Evolutionary conservation across 2,329 filamentous ascomycete species (phyloP), one percentile per base, ranked within the genome.

Genomic region (Apiospora phragmitis): DNA sequence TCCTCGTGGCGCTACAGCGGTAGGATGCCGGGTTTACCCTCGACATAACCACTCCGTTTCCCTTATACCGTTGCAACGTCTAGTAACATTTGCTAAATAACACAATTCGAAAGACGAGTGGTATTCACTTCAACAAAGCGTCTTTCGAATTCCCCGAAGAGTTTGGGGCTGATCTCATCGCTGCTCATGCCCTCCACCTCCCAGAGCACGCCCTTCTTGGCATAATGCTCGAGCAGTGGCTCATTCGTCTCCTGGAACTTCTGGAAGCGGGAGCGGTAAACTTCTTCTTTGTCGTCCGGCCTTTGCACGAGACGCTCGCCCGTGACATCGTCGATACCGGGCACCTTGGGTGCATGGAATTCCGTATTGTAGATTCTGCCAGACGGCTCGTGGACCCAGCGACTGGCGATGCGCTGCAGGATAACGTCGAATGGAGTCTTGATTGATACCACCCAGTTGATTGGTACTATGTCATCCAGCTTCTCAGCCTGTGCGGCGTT

Each of bases 311-410:
- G 86, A 29, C 88, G 85, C 80, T 99, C 96, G 21, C 96, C 96
- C 0, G 96, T 99, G 66, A 98, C 79, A 80, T 99, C 96, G 81
- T 99, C 96, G 75, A 87, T 89, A 35, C 96, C 95, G 0, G 90
- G 83, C 1, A 95, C 90, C 74, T 91, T 92, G 0, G 96, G 96
- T 9, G 93, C 88, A 79, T 98, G 94, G 85, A 97, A 99, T 0
- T 91, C 91, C 2, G 94, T 97, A 81, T 99, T 99, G 86, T 99
- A 99, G 21, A 98, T 92, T 38, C 96, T 89, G 1, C 96, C 96
- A 0, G 94, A 97, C 0, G 94, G 91, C 77, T 93, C 93, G 82
- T 99, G 96, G 51, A 98, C 92, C 95, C 95, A 98, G 70, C 96
- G 92, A 68, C 94, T 94, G 59, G 93, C 90, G 76, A 99, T 98